These are phyloP conservation scores for Megacollybia platyphylla DNA, from an alignment of 1,284 basidiomycete genomes.

Conservation along the genomic window DNA sequence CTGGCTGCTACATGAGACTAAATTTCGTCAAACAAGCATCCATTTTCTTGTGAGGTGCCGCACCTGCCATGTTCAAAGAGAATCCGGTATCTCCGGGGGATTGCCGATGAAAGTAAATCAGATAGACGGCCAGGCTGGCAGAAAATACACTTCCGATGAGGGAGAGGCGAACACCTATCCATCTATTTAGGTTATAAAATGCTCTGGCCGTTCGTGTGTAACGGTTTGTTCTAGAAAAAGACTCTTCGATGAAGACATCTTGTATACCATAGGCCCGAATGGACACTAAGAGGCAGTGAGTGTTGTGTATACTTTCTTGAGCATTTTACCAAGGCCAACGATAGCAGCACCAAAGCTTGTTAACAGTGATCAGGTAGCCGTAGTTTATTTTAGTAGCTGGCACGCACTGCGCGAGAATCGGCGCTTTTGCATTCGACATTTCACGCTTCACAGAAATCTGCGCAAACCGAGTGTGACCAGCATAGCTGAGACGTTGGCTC, in stretches of 20 bases:
- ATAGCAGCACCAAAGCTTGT: conserved; percentile 51
- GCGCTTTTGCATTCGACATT: conserved; percentile 11
- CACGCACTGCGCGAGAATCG: conserved; percentile 33
- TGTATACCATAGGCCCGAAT: conserved; percentile 50
- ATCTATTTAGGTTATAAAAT: conserved; percentile 30
- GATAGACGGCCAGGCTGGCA: conserved; percentile 9
- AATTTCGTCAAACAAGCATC: neutral
- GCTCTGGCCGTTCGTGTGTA: conserved; percentile 23
- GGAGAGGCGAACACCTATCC: conserved; percentile 29
- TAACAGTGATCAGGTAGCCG: neutral
- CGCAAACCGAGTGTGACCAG: no score
- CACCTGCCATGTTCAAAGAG: conserved; percentile 26
- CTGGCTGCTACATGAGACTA: conserved; percentile 39
- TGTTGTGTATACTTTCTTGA: neutral
- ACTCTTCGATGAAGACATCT: conserved; percentile 19
- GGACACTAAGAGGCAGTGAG: conserved; percentile 26
- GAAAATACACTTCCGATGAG: conserved; percentile 20
- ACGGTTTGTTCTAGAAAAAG: conserved; percentile 23
- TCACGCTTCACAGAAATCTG: conserved; percentile 28
- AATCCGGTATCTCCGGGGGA: conserved; percentile 7
- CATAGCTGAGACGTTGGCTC: no score
- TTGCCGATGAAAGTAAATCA: conserved; percentile 5
- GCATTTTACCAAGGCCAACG: conserved; percentile 42
- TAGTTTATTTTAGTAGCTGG: neutral
- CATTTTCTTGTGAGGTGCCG: conserved; percentile 3